Conservation (phyloP, 2,329 filamentous ascomycete genomes). For the Talaromyces amestolkiae region DNA sequence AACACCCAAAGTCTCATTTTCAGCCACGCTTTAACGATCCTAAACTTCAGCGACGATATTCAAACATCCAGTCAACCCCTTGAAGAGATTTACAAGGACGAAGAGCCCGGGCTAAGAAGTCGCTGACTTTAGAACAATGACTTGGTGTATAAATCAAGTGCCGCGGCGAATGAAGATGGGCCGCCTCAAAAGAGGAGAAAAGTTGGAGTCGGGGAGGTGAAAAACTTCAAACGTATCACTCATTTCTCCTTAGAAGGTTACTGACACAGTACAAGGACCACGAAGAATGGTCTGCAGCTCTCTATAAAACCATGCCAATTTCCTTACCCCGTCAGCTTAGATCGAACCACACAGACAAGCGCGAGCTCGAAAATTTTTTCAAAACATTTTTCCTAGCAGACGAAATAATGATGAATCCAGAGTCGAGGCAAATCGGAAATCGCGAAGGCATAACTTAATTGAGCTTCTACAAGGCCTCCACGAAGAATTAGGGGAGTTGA, state of each 20-base stretch:
- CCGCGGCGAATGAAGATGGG: neutral
- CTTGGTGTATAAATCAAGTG: neutral
- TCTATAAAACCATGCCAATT: neutral
- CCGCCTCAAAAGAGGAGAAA: conserved; percentile 9
- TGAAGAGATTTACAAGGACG: neutral
- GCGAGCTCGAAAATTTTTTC: neutral
- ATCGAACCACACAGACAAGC: neutral
- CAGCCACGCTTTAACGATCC: neutral
- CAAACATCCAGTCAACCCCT: neutral
- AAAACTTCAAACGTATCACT: neutral
- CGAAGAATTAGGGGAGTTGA: neutral
- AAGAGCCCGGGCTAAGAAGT: neutral
- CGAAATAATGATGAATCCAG: neutral
- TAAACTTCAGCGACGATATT: neutral
- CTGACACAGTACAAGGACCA: neutral
- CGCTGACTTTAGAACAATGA: neutral
- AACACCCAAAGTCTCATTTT: neutral
- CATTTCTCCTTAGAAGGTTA: neutral
- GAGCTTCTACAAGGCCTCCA: neutral
- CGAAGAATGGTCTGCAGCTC: neutral
- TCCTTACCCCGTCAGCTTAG: neutral
- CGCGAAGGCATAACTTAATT: neutral
- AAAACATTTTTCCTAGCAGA: neutral
- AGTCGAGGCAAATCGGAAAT: neutral
- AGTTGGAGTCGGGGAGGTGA: neutral